Evolutionary conservation across 257 asterid species (phyloP), one percentile per base, ranked within the genome.

Genomic region (Craterostigma plantagineum): DNA sequence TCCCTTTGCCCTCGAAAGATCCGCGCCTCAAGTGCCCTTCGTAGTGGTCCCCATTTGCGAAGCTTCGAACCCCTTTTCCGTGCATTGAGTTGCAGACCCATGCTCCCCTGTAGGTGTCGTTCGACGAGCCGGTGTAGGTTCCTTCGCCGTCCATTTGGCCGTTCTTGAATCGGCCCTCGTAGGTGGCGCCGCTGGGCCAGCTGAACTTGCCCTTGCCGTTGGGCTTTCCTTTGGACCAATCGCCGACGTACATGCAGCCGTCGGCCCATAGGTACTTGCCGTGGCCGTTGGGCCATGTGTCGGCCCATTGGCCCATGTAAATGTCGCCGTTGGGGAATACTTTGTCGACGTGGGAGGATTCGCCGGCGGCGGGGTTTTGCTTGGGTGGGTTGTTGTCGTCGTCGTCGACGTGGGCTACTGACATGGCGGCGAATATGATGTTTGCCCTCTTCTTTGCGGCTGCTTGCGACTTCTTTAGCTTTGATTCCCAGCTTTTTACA

Each of bases 181-280:
- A 85, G 0, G 84, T 75, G 7, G 94, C 92, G 11, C 96, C 94
- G 7, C 75, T 72, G 10, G 96, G 94, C 96, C 96, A 85, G n/a
- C 85, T 72, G 18, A 85, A 85, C 62, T 72, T 75, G 11, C 96
- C 96, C 36, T 63, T 77, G 6, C 92, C 94, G 46, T 42, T 68
- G 6, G 63, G 57, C 57, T 61, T 77, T 18, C 96, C 96, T 41
- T 30, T 56, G n/a, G 7, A 11, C 96, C 96, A 85, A n/a, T 77
- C 75, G 4, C 96, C 96, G 1, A 69, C 78, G 35, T 85, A 80
- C 94, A 85, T 75, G 55, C 92, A 85, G 1, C 96, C 96, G 53
- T 80, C 96, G 14, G 65, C 50, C 93, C 91, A 85, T n/a, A 80
- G 33, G 45, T 58, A 77, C 60, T 80, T 85, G 7, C 96, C 96